A percentile compares a stretch with the other conserved stretches of the same genome.
Evolutionary conservation across 768 basidiomycete genomes (phyloP).

Genomic region (Pleurotus tuoliensis): DNA sequence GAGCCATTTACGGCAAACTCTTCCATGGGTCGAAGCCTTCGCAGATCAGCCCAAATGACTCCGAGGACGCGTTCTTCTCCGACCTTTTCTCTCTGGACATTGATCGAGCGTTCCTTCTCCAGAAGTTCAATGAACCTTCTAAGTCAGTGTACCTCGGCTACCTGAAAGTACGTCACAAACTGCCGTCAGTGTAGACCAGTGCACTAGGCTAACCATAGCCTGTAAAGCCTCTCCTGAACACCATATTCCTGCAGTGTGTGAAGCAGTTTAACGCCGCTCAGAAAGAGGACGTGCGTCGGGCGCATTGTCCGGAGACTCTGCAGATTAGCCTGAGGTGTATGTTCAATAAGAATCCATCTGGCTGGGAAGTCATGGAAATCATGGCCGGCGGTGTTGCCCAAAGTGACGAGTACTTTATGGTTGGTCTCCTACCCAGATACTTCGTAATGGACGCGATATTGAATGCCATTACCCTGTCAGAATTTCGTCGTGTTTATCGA

Average conservation of each 20-base stretch:
- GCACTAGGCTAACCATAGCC: too few species aligned
- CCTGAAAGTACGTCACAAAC: constrained; percentile 42
- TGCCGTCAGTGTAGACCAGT: background rate
- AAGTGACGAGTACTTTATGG: constrained; percentile 60
- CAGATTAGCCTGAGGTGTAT: constrained; percentile 42
- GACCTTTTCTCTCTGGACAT: constrained; percentile 49
- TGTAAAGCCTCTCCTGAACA: constrained; percentile 45
- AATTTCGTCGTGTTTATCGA: constrained; percentile 45
- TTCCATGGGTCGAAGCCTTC: constrained; percentile 44
- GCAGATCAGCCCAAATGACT: constrained; percentile 41
- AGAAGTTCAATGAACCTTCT: constrained; percentile 33
- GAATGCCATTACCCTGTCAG: constrained; percentile 23
- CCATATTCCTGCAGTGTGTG: constrained; percentile 46
- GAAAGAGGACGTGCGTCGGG: constrained; percentile 32
- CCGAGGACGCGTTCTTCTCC: constrained; percentile 46
- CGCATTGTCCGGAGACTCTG: constrained; percentile 50
- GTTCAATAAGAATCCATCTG: constrained; percentile 54
- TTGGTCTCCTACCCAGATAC: constrained; percentile 11
- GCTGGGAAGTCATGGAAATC: constrained; percentile 73
- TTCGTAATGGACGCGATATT: too few species aligned
- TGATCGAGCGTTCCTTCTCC: constrained; percentile 41
- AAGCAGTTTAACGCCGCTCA: constrained; percentile 29
- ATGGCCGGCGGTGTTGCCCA: constrained; percentile 56
- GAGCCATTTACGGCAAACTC: constrained; percentile 42
- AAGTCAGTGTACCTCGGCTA: constrained; percentile 47